Percentiles rank a stretch among this genome's conserved stretches.
phyloP scores from a whole-genome alignment of 2,329 filamentous ascomycete species.

The Grosmannia clavigera region DNA sequence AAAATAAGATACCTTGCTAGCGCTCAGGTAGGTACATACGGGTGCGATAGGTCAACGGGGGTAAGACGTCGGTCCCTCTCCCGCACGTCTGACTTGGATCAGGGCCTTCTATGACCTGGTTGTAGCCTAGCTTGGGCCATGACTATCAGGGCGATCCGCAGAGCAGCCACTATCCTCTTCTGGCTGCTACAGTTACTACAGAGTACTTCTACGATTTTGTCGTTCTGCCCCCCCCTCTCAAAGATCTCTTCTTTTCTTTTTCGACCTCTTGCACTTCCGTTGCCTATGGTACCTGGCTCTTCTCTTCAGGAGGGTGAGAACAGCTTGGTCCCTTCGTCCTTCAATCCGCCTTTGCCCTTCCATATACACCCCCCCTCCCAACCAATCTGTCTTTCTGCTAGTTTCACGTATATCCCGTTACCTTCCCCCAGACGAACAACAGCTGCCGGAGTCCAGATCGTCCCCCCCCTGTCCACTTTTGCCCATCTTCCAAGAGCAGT shows the following conservation, averaged over 20 bases:
- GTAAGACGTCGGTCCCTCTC: slow-evolving; percentile 3
- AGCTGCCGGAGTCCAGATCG: slow-evolving; percentile 3
- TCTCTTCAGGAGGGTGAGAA: not conserved
- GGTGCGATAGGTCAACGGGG: not conserved
- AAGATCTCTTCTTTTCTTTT: not conserved
- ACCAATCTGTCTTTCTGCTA: not conserved
- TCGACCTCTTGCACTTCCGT: not conserved
- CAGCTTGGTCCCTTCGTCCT: not conserved
- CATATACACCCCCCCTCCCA: not conserved
- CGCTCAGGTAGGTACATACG: not conserved
- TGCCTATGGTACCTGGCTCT: not conserved
- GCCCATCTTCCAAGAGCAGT: not conserved
- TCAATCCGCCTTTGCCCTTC: not conserved
- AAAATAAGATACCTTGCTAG: not conserved
- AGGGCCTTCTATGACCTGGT: not conserved
- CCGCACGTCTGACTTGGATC: slow-evolving; percentile 3
- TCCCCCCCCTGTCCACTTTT: not conserved
- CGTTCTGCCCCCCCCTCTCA: not conserved
- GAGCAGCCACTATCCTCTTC: not conserved
- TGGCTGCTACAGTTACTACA: not conserved
- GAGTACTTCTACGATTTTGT: not conserved
- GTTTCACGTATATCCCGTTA: slow-evolving; percentile 3
- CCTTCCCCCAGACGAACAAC: not conserved
- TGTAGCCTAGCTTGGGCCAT: not conserved
- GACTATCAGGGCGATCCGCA: slow-evolving; percentile 2